phyloP scores from a whole-genome alignment of 192 early-diverging fungal genomes.

The Pecoramyces ruminantium region DNA sequence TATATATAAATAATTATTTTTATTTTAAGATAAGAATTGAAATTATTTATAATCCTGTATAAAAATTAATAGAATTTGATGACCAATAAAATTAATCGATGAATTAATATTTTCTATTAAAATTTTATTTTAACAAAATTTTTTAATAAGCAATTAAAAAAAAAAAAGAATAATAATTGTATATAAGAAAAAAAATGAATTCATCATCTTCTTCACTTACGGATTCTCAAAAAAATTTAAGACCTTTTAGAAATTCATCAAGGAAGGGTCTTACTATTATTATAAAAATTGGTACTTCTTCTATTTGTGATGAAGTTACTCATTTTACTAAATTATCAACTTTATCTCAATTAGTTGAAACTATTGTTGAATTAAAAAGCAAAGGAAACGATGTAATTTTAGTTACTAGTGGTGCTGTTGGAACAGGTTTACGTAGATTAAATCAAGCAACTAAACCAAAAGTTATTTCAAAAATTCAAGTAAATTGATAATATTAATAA shows the following conservation, averaged over 20 bases:
- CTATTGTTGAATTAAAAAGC: constrained; percentile 65
- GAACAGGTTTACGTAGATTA: constrained; percentile 69
- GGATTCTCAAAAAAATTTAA: not conserved
- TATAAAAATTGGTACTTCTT: constrained; percentile 86
- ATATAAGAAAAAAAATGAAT: not conserved
- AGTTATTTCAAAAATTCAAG: constrained; percentile 56
- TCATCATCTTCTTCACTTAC: not conserved
- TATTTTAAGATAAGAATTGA: too few species aligned
- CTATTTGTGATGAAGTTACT: constrained; percentile 84
- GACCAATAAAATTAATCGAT: too few species aligned
- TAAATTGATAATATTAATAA: too few species aligned
- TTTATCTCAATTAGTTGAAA: constrained; percentile 84
- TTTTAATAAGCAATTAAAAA: too few species aligned
- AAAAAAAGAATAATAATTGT: not conserved
- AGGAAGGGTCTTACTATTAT: constrained; percentile 44
- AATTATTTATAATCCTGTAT: too few species aligned
- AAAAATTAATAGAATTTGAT: too few species aligned
- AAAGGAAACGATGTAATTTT: constrained; percentile 71
- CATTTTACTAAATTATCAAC: constrained; percentile 77
- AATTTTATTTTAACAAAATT: too few species aligned
- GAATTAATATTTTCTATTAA: too few species aligned
- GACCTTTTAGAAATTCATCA: not conserved
- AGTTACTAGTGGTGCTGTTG: constrained; percentile 87
- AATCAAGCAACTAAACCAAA: constrained; percentile 65
- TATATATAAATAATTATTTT: too few species aligned